These are phyloP conservation scores for Ustilago hordei DNA, from an alignment of 1,284 basidiomycete species.

Conservation along the genomic window DNA sequence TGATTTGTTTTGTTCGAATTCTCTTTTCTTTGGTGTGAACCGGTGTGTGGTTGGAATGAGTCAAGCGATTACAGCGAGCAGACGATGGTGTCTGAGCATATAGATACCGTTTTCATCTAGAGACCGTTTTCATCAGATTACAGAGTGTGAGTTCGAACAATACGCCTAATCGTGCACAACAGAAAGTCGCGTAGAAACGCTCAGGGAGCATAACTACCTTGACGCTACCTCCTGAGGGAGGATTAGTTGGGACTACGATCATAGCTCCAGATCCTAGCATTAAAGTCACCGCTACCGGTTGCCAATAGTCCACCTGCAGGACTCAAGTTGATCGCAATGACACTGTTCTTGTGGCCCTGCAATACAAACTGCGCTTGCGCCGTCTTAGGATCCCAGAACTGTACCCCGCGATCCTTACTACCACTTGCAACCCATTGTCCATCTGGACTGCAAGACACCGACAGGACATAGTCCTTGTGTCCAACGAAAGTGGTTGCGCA, in stretches of 20 bases:
- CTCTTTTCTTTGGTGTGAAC: not conserved
- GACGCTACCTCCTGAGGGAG: not conserved
- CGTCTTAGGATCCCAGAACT: constrained; percentile 79
- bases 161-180: not conserved
- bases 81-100: too few species aligned
- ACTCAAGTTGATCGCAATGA: constrained; percentile 86
- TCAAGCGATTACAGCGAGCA: not conserved
- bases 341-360: constrained; percentile 91
- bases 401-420: constrained; percentile 87
- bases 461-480: constrained; percentile 87
- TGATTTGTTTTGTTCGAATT: not conserved
- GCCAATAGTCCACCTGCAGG: constrained; percentile 81
- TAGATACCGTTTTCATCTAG: not conserved
- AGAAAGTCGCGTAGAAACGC: not conserved
- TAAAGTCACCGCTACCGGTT: constrained; percentile 88
- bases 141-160: not conserved
- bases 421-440: constrained; percentile 89
- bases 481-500: constrained; percentile 84
- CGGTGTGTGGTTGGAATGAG: not conserved
- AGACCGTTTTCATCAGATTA: not conserved
- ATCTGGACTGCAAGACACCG: constrained; percentile 84
- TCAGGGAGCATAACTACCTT: not conserved
- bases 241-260: constrained; percentile 48
- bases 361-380: constrained; percentile 84
- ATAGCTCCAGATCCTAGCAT: constrained; percentile 67